Percentiles rank a stretch among this genome's conserved stretches.
Evolutionary conservation across 2,329 filamentous ascomycete species (phyloP).

Genomic region (Aspergillus chevalieri): DNA sequence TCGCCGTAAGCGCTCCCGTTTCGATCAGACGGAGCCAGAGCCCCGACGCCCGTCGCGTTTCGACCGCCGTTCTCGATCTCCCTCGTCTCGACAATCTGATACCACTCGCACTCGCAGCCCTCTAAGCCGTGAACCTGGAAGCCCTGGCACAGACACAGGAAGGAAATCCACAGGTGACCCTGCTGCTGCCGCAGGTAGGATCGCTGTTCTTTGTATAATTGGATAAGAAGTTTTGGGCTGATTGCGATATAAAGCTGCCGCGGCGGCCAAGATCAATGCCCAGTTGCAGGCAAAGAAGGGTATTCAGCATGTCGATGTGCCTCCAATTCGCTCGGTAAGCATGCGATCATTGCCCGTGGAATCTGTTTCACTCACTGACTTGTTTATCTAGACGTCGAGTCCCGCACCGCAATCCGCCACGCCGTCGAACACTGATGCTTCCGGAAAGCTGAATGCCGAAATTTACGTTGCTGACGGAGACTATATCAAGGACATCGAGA

Average conservation of each 20-base stretch:
- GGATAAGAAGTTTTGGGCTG: slow-evolving; percentile 5
- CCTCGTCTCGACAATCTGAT: slow-evolving; percentile 61
- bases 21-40: slow-evolving; percentile 85
- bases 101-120: slow-evolving; percentile 75
- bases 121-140: slow-evolving; percentile 49
- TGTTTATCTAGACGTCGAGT: slow-evolving; percentile 37
- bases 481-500: slow-evolving; percentile 97
- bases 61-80: slow-evolving; percentile 85
- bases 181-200: slow-evolving; percentile 68
- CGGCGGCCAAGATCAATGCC: slow-evolving; percentile 81
- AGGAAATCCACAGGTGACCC: slow-evolving; percentile 55
- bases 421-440: slow-evolving; percentile 41
- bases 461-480: slow-evolving; percentile 95
- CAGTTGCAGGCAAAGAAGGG: slow-evolving; percentile 79
- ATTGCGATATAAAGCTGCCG: slow-evolving; percentile 57
- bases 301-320: slow-evolving; percentile 83
- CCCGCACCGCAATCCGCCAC: slow-evolving; percentile 52
- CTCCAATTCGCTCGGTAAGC: slow-evolving; percentile 63
- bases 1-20: slow-evolving; percentile 80
- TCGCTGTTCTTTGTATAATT: slow-evolving; percentile 1
- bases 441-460: slow-evolving; percentile 67
- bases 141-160: slow-evolving; percentile 39
- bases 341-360: background rate
- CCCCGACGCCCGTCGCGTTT: slow-evolving; percentile 72
- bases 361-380: slow-evolving; percentile 7